phyloP scores from a whole-genome alignment of 2,329 filamentous ascomycete species.

The Epichloe typhina region DNA sequence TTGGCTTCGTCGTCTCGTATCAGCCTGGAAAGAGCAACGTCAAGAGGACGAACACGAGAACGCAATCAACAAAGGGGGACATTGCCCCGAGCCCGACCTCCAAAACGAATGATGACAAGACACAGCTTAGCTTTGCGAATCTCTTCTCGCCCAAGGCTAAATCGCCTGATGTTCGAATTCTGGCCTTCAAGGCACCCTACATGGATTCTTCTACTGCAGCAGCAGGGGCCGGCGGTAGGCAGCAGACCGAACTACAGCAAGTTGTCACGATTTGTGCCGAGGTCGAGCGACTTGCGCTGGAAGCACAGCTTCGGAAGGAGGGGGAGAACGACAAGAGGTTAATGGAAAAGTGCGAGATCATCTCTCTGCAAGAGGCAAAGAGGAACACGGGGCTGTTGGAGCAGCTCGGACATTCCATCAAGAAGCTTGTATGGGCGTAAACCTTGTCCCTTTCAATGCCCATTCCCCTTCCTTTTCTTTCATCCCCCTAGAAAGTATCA shows the following conservation, averaged over 20 bases:
- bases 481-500: not conserved
- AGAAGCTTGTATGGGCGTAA: conserved; percentile 79
- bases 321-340: conserved; percentile 32
- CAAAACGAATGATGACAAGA: conserved; percentile 11
- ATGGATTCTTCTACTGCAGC: conserved; percentile 41
- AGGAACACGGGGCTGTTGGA: conserved; percentile 78
- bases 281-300: conserved; percentile 54
- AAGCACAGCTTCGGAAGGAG: conserved; percentile 28
- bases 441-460: not conserved
- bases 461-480: not conserved
- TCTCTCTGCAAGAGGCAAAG: conserved; percentile 73
- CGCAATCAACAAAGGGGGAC: conserved; percentile 45
- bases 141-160: conserved; percentile 28
- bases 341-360: conserved; percentile 54
- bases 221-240: conserved; percentile 30
- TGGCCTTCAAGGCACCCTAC: conserved; percentile 45
- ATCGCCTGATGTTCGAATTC: conserved; percentile 22
- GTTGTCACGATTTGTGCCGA: conserved; percentile 58
- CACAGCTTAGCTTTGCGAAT: conserved; percentile 24
- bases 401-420: conserved; percentile 76
- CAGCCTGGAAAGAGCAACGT: conserved; percentile 57
- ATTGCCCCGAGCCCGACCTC: conserved; percentile 14
- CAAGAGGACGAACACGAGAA: conserved; percentile 73
- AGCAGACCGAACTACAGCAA: conserved; percentile 41
- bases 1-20: conserved; percentile 74